These are phyloP conservation scores for Russula lepida DNA, from an alignment of 768 basidiomycete genomes.

Conservation along the genomic window DNA sequence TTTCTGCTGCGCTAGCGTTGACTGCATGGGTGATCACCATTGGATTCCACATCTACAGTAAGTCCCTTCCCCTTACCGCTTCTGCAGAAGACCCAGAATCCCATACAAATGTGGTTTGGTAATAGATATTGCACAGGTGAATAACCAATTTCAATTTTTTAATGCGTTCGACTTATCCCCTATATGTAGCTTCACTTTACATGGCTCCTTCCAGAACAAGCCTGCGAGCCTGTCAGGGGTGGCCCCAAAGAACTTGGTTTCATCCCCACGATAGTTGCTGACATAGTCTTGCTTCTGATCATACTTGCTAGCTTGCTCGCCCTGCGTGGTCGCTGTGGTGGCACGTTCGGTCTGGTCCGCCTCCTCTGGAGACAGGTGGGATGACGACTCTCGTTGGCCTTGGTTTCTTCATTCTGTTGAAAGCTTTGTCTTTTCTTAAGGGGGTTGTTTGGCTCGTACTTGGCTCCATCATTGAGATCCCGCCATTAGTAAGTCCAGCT, in stretches of 20 bases:
- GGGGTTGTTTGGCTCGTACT: no score
- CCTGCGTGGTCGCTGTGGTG: neutral
- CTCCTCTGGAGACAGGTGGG: no score
- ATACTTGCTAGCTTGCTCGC: neutral
- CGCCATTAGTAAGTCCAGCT: neutral
- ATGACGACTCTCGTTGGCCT: no score
- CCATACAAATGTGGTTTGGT: neutral
- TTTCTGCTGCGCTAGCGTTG: neutral
- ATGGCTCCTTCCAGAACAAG: neutral
- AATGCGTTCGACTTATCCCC: neutral
- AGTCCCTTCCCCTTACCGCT: neutral
- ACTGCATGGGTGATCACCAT: neutral
- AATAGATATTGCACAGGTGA: neutral
- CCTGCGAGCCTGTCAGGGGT: neutral
- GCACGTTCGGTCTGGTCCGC: neutral
- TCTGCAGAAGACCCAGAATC: neutral
- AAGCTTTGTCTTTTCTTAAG: no score
- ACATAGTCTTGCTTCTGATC: no score
- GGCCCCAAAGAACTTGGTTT: neutral
- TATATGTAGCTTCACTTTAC: neutral
- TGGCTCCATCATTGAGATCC: neutral
- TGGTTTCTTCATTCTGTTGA: no score
- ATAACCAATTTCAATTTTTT: neutral
- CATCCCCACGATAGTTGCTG: no score
- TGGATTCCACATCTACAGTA: neutral